phyloP scores from a whole-genome alignment of 345 rosid genomes.

The Dovyalis caffra region DNA sequence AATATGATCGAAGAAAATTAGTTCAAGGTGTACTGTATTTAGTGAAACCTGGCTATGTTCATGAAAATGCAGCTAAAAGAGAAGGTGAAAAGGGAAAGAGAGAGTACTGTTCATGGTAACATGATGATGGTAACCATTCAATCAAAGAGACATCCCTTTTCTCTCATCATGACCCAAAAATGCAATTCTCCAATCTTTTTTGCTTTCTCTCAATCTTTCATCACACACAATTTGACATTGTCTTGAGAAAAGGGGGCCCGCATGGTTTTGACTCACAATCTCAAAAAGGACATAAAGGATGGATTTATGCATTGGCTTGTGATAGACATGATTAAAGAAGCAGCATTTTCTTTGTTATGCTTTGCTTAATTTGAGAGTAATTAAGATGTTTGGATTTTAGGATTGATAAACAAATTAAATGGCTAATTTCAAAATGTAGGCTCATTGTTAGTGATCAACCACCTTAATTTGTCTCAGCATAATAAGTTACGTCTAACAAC shows the following conservation, averaged over 20 bases:
- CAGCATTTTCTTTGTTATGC: neutral
- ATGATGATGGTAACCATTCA: constrained; percentile 6
- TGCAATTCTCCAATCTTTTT: neutral
- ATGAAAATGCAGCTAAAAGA: neutral
- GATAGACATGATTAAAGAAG: constrained; percentile 25
- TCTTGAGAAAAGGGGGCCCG: constrained; percentile 7
- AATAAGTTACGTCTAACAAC: neutral
- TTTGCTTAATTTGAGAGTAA: constrained; percentile 25
- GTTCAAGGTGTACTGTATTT: neutral
- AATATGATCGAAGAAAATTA: neutral
- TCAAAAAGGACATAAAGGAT: constrained; percentile 13
- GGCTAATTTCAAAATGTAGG: neutral
- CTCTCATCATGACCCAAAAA: neutral
- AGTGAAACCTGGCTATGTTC: too few species aligned
- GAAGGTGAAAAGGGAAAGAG: neutral
- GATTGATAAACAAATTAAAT: neutral
- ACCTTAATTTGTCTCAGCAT: neutral
- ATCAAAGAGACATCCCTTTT: constrained; percentile 4
- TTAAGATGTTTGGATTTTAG: neutral
- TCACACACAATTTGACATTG: constrained; percentile 20
- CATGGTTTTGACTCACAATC: constrained; percentile 16
- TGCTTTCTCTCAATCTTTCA: constrained; percentile 30
- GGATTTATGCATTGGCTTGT: neutral
- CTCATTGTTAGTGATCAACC: neutral
- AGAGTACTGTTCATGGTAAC: neutral